These are phyloP conservation scores for Purpureocillium takamizusanense DNA, from an alignment of 2,329 filamentous ascomycete genomes.

Conservation along the genomic window DNA sequence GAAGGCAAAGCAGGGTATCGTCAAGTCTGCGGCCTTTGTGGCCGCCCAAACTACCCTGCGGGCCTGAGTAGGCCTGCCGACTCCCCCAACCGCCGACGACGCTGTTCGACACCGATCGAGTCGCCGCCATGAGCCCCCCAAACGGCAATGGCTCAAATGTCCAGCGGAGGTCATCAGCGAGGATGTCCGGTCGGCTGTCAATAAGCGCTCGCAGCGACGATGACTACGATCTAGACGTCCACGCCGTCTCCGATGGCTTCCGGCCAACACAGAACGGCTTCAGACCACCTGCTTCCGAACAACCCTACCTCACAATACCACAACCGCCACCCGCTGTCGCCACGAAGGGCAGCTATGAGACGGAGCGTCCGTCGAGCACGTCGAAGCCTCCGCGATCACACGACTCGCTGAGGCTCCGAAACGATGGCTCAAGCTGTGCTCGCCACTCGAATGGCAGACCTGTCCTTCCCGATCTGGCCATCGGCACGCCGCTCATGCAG, in stretches of 20 bases:
- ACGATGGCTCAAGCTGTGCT: constrained; percentile 34
- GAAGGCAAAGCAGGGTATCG: not conserved
- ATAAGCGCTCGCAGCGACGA: constrained; percentile 20
- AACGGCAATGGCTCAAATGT: constrained; percentile 27
- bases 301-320: constrained; percentile 8
- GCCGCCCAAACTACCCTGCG: not conserved
- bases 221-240: constrained; percentile 40
- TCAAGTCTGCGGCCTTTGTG: constrained; percentile 1
- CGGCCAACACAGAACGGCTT: no score
- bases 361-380: constrained; percentile 42
- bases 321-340: constrained; percentile 10
- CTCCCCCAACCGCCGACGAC: not conserved
- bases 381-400: constrained; percentile 40
- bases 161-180: constrained; percentile 33
- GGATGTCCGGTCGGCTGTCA: constrained; percentile 30
- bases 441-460: constrained; percentile 3
- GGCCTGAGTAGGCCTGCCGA: not conserved
- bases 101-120: not conserved
- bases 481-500: constrained; percentile 27
- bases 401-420: constrained; percentile 41
- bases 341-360: constrained; percentile 7
- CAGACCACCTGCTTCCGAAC: no score
- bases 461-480: constrained; percentile 18
- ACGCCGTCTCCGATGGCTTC: constrained; percentile 45
- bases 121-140: constrained; percentile 29